Base-by-base conservation (phyloP, 108 stramenopile genomes). In the Aureococcus anophagefferens region DNA sequence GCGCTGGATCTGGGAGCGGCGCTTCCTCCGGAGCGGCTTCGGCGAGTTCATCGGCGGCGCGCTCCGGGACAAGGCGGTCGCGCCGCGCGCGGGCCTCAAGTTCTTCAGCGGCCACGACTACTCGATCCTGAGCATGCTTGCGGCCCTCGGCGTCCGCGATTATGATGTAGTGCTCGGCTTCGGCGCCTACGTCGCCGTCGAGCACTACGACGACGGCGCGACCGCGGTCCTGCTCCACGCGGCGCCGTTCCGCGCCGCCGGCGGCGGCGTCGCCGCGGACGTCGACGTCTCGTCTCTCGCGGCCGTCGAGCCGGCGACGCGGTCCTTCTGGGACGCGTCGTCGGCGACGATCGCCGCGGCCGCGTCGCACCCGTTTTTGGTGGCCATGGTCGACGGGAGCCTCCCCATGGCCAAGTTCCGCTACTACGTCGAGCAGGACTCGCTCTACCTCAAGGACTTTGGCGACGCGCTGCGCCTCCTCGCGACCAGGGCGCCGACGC, bases 351-450 rank as follows among this genome's bases (percentile, higher is more conserved):
- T 44, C 9, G 9, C 9, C 40, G 40, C 40, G 40, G 5, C 40
- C 9, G 40, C 40, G 40, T 11, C 5, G 36, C 92, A 93, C 74
- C 87, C 86, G 18, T 93, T 93, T 67, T 79, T 93, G 29, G 82
- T 90, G 0, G 73, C 87, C 32, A 91, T 93, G 90, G 86, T 93
- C 17, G 83, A 90, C 36, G 88, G 89, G 5, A 86, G 80, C 31
- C 72, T 91, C 31, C 40, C 71, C 21, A 71, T 80, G 5, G 84
- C 84, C 1, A 89, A 77, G 46, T 93, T 93, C 70, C 67, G 74
- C 59, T 89, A 93, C 70, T 93, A 93, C 73, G 89, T 88, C 13
- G 46, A 89, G 31, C 90, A 91, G 77, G 92, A 90, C 75, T 83
- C 88, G 4, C 64, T 85, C 25, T 93, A 90, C 75, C 78, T 93